Conservation (phyloP, 176 grass and related monocot species). For the Calamus simplicifolius region DNA sequence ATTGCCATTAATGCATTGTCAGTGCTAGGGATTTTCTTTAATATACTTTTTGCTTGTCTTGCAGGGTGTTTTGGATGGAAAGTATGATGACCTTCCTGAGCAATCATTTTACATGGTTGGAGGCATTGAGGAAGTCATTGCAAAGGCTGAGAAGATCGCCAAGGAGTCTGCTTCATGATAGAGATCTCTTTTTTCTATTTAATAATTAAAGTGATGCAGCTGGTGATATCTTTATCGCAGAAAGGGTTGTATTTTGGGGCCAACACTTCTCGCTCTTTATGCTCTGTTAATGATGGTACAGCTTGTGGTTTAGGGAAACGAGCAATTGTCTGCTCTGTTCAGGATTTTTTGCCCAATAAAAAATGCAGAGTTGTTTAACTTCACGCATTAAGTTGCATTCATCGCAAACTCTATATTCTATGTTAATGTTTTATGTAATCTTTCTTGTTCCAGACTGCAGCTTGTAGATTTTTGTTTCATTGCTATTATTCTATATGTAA, state of each 20-base stretch:
- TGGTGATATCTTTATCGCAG: conserved; percentile 14
- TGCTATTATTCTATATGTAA: no score
- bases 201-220: conserved; percentile 38
- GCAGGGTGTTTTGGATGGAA: conserved; percentile 89
- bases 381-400: no score
- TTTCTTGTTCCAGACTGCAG: no score
- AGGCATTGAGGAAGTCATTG: conserved; percentile 89
- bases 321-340: conserved; percentile 42
- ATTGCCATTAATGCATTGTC: no score
- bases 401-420: no score
- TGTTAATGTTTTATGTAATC: no score
- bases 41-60: not conserved
- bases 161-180: conserved; percentile 62
- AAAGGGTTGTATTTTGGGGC: conserved; percentile 36
- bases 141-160: conserved; percentile 81
- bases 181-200: conserved; percentile 21
- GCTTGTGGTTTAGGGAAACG: conserved; percentile 29
- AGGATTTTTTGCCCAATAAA: not conserved
- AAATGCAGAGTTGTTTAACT: no score
- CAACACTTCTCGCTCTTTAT: conserved; percentile 25
- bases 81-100: conserved; percentile 79
- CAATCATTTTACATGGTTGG: conserved; percentile 95
- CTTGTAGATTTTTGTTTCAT: no score
- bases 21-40: not conserved
- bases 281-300: conserved; percentile 28